Evolutionary conservation across 805 yeast species (phyloP).

Genomic region (Jamesozyma rosinii): DNA sequence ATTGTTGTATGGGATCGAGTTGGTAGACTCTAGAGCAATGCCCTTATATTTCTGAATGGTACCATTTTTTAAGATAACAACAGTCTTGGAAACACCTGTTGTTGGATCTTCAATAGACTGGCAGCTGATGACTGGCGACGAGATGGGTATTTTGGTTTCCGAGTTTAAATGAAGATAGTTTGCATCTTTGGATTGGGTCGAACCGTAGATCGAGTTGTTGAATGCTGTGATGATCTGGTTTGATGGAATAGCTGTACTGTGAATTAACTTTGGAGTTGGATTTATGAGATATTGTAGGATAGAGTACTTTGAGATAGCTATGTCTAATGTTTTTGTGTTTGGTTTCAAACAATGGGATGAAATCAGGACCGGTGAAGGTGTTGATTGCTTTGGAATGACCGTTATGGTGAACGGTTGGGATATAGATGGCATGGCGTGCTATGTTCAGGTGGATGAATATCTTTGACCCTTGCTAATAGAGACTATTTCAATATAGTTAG

Average conservation of each 20-base stretch:
- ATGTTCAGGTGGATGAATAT: background rate
- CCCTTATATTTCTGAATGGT: constrained; percentile 21
- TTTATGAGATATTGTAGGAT: constrained; percentile 29
- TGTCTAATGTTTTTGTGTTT: constrained; percentile 23
- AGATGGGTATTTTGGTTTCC: constrained; percentile 5
- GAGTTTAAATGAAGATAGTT: constrained; percentile 5
- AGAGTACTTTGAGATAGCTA: constrained; percentile 30
- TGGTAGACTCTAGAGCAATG: background rate
- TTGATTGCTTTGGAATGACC: constrained; percentile 23
- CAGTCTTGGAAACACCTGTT: constrained; percentile 8
- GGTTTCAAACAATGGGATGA: constrained; percentile 9
- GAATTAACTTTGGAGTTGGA: constrained; percentile 30
- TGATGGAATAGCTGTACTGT: constrained; percentile 28
- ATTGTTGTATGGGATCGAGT: constrained; percentile 7
- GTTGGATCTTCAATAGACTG: constrained; percentile 5
- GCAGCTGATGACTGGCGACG: constrained; percentile 5
- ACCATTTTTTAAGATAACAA: constrained; percentile 24
- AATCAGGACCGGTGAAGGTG: constrained; percentile 7
- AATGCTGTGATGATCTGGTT: constrained; percentile 29
- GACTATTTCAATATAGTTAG: background rate
- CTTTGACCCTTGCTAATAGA: background rate
- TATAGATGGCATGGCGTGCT: constrained; percentile 22
- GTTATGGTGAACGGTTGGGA: constrained; percentile 31
- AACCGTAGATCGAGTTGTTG: constrained; percentile 10
- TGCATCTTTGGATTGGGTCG: constrained; percentile 5